Evolutionary conservation across 331 rosid genomes (phyloP).

Genomic region (Stylosanthes scabra): DNA sequence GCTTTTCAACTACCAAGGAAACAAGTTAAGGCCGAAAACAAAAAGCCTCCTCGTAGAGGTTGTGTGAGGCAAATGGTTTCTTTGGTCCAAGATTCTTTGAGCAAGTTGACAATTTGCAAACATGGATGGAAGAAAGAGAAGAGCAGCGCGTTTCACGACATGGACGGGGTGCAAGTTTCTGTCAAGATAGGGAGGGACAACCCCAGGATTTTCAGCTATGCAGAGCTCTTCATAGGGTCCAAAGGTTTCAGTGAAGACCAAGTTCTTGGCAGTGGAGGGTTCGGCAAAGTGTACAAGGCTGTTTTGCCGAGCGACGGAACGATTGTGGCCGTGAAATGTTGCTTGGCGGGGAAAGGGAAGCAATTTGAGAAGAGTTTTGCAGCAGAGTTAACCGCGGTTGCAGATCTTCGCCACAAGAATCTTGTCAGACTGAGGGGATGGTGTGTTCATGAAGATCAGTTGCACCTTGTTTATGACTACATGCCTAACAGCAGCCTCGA

Average conservation of each 20-base stretch:
- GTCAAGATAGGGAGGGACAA: constrained; percentile 68
- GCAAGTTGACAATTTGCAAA: constrained; percentile 46
- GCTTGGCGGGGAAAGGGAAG: constrained; percentile 76
- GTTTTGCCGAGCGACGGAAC: constrained; percentile 86
- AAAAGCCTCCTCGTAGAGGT: constrained; percentile 33
- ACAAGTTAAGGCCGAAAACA: constrained; percentile 12
- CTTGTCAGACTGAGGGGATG: constrained; percentile 91
- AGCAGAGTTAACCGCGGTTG: constrained; percentile 88
- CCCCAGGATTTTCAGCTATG: constrained; percentile 78
- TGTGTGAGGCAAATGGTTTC: constrained; percentile 56
- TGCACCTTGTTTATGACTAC: constrained; percentile 78
- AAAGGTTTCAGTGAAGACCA: constrained; percentile 72
- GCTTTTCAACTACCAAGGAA: constrained; percentile 38
- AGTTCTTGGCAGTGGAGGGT: constrained; percentile 87
- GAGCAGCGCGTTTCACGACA: constrained; percentile 61
- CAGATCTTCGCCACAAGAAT: constrained; percentile 92
- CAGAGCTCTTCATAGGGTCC: constrained; percentile 83
- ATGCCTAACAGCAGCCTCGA: constrained; percentile 95
- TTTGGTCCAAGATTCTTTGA: constrained; percentile 50
- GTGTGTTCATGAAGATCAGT: constrained; percentile 79
- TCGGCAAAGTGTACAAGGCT: constrained; percentile 76
- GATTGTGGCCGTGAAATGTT: constrained; percentile 83
- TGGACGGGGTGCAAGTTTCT: constrained; percentile 70
- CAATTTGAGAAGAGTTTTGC: constrained; percentile 84
- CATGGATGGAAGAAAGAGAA: constrained; percentile 33